Evolutionary conservation across 257 asterid genomes (phyloP), one percentile per base, ranked within the genome.

Genomic region (Gentiana macrophylla): DNA sequence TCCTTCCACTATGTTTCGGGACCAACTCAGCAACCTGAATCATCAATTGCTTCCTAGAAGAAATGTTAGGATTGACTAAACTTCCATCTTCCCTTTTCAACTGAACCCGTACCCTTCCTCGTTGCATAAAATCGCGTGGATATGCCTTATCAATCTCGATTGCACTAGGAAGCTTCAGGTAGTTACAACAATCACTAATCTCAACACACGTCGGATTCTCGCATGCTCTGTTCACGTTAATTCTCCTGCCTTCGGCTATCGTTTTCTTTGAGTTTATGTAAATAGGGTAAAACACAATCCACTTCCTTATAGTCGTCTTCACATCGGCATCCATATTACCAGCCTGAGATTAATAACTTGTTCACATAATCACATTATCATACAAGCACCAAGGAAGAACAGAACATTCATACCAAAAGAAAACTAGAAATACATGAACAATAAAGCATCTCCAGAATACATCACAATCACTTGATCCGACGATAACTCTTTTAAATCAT

Each of bases 111-210:
- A 92, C 95, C 70, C 98, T 84, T 71, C 98, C 98, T 57, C 87
- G 68, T 83, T 92, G 94, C 95, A 88, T 84, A 76, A 83, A 92
- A 81, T 92, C 97, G 59, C 98, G 79, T 0, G 97, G 98, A 75
- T 92, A 92, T 8, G 96, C 95, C 87, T 92, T 92, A 57, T 87
- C 98, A 12, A 69, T 71, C 97, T 92, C 97, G 49, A 92, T 83
- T 9, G 86, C 95, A 65, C 80, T 76, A 35, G 93, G 97, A 62
- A 92, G 76, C 74, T 81, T 88, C 67, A 92, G 86, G 72, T 85
- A 81, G 51, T 62, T 56, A 56, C 95, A 85, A 62, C 97, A 88
- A 81, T 92, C 98, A 61, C 73, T 70, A 61, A 92, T 82, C 83
- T 92, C 98, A 10, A 62, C 51, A 69, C 77, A 77, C n/a, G 95